Evolutionary conservation across 495 filamentous ascomycete species (phyloP), one percentile per base, ranked within the genome.

Genomic region (Neohortaea acidophila): DNA sequence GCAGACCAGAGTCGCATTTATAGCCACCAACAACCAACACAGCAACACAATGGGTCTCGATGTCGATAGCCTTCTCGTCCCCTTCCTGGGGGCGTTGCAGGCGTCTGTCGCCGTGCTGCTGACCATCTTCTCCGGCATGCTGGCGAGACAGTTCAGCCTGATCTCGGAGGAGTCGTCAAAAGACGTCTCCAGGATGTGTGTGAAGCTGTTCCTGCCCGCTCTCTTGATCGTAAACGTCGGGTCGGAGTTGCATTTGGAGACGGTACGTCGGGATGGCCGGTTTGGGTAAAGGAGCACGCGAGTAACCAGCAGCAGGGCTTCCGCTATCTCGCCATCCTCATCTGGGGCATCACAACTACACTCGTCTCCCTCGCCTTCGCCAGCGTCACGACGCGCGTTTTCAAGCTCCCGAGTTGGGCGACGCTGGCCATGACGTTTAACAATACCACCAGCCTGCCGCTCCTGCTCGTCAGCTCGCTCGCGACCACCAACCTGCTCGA

Each of bases 381-480:
- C 1, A 55, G 59, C 23, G 32, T 59, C 2, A 43, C 58, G 0
- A 66, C 62, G 0, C 57, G 58, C 24, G 10, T 64, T 3, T 65
- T 79, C 37, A 59, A 63, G 15, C 60, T 84, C 23, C 80, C 78
- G 2, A 56, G 59, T 34, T 85, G 77, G 78, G 66, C 70, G 11
- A 72, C 71, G 0, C 72, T 74, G 0, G 73, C 76, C 1, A 65
- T 81, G 33, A 64, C 74, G 27, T 82, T 84, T 60, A 86, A 83
- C 60, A 87, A 84, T 49, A 81, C 80, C 0, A 81, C 75, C 0
- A 71, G 66, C 20, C 69, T 83, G 22, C 80, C 79, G 0, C 59
- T 87, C 12, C 60, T 83, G 3, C 65, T 84, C 2, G 62, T 82
- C 23, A 64, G 78, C 38, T 69, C 73, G 5, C 63, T 85, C 3